These are phyloP conservation scores for Oryza longistaminata DNA, from an alignment of 176 grass and related monocot genomes.

Conservation along the genomic window DNA sequence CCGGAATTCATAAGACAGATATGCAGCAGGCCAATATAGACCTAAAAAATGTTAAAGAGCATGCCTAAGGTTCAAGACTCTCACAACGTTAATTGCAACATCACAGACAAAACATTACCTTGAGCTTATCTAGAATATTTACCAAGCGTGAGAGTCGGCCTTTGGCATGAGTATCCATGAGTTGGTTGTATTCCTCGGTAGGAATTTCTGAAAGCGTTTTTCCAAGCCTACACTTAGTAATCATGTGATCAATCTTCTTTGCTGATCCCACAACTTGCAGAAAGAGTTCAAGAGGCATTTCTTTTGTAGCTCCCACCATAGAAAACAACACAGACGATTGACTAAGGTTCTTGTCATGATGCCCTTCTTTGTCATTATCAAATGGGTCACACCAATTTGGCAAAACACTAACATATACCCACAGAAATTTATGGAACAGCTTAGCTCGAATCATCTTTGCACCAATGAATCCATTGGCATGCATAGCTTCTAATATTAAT, in stretches of 20 bases:
- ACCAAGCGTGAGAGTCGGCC: conserved; percentile 73
- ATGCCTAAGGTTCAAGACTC: neutral
- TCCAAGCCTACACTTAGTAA: conserved; percentile 66
- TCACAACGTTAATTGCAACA: neutral
- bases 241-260: conserved; percentile 87
- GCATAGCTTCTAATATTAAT: conserved; percentile 71
- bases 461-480: conserved; percentile 83
- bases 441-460: conserved; percentile 94
- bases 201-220: conserved; percentile 78
- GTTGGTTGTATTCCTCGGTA: conserved; percentile 62
- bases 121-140: conserved; percentile 80
- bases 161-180: conserved; percentile 72
- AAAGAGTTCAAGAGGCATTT: conserved; percentile 92
- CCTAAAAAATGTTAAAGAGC: neutral
- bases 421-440: conserved; percentile 89
- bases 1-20: neutral
- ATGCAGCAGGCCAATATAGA: conserved; percentile 19
- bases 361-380: conserved; percentile 42
- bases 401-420: conserved; percentile 64
- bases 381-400: conserved; percentile 53
- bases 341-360: conserved; percentile 47
- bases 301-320: conserved; percentile 68
- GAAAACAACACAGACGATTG: conserved; percentile 69
- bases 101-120: conserved; percentile 51
- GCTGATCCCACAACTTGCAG: conserved; percentile 92